phyloP scores from a whole-genome alignment of 2,329 filamentous ascomycete genomes.

The Volutella citrinella region DNA sequence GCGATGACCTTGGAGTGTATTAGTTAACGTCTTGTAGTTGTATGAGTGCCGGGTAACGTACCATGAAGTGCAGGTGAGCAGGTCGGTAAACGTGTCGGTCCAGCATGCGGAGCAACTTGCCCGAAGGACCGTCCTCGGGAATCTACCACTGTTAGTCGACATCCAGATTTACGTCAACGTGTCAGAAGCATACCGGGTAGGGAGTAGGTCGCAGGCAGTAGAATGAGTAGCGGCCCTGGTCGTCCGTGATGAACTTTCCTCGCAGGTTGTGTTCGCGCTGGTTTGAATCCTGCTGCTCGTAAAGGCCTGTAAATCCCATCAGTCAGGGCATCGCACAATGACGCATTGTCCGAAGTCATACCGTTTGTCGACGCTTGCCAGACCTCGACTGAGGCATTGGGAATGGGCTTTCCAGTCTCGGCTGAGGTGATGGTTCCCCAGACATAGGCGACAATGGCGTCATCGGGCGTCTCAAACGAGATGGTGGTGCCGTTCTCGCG shows the following conservation, averaged over 20 bases:
- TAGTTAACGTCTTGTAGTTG: accelerated
- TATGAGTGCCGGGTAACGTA: conserved; percentile 16
- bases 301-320: conserved; percentile 35
- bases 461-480: conserved; percentile 47
- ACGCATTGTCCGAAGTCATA: conserved; percentile 17
- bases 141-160: conserved; percentile 20
- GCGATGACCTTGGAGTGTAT: conserved; percentile 35
- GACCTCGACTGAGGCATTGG: conserved; percentile 66
- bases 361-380: conserved; percentile 79
- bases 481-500: conserved; percentile 70
- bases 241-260: conserved; percentile 67
- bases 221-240: conserved; percentile 60
- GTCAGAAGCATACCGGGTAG: conserved; percentile 40
- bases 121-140: conserved; percentile 51
- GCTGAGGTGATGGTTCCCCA: conserved; percentile 58
- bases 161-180: not conserved
- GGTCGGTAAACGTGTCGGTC: conserved; percentile 56
- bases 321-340: not conserved
- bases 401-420: conserved; percentile 60
- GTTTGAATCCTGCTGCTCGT: conserved; percentile 70
- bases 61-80: conserved; percentile 60
- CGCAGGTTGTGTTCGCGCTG: conserved; percentile 73
- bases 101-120: conserved; percentile 48
- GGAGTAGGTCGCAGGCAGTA: conserved; percentile 60
- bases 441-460: conserved; percentile 57